phyloP scores from a whole-genome alignment of 2,329 filamentous ascomycete species.

The Apiospora sp. region DNA sequence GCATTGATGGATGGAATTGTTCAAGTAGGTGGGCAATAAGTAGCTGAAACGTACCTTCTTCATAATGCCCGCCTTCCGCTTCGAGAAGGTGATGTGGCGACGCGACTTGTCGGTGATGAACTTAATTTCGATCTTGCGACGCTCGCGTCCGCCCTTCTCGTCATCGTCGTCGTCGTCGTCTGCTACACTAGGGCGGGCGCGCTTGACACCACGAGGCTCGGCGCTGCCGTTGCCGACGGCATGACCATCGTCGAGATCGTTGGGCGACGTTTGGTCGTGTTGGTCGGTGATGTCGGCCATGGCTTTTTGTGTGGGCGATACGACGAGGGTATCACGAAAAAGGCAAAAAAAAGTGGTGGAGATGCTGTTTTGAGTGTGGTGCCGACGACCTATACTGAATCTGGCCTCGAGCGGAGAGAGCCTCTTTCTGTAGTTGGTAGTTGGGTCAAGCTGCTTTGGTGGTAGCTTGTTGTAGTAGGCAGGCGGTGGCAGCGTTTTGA shows the following conservation, averaged over 20 bases:
- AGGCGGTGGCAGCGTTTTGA: constrained; percentile 25
- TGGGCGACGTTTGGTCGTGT: constrained; percentile 78
- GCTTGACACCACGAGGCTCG: constrained; percentile 88
- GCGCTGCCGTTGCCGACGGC: constrained; percentile 75
- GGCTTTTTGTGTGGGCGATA: constrained; percentile 40
- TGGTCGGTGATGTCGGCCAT: constrained; percentile 86
- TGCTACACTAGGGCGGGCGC: constrained; percentile 79
- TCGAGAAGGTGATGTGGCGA: constrained; percentile 98
- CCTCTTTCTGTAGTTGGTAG: constrained; percentile 48
- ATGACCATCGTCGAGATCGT: constrained; percentile 76
- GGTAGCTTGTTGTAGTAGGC: constrained; percentile 44
- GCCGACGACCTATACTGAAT: constrained; percentile 73
- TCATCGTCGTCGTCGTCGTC: constrained; percentile 98
- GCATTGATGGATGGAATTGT: not conserved
- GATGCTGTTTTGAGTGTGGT: constrained; percentile 71
- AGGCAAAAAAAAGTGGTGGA: constrained; percentile 63
- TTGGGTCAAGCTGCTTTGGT: constrained; percentile 41
- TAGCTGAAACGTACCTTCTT: constrained; percentile 81
- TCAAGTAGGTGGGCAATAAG: not conserved
- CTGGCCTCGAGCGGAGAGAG: constrained; percentile 64
- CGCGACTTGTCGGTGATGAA: constrained; percentile 99
- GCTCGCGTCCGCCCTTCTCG: constrained; percentile 96
- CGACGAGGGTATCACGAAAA: constrained; percentile 58
- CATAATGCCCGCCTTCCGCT: constrained; percentile 99
- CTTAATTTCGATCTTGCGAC: constrained; percentile 99